These are phyloP conservation scores for Rhazya stricta DNA, from an alignment of 257 asterid species.

Conservation along the genomic window DNA sequence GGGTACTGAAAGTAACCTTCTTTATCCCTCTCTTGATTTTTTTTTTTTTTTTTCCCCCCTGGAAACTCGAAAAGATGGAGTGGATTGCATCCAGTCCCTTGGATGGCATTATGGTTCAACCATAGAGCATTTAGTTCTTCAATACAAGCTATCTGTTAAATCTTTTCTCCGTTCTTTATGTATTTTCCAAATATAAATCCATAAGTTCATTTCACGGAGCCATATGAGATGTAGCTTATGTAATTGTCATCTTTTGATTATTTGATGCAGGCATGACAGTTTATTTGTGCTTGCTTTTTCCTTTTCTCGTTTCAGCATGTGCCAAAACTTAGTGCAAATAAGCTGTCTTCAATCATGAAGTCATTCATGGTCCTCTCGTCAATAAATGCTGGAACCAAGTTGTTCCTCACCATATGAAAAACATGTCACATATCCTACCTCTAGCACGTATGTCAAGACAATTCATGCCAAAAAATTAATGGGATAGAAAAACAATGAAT, in stretches of 20 bases:
- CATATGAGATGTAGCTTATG: background rate
- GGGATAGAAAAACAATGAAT: background rate
- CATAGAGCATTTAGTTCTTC: background rate
- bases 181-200: background rate
- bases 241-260: background rate
- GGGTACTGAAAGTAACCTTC: background rate
- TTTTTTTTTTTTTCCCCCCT: too few species aligned
- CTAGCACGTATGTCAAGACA: background rate
- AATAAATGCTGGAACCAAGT: background rate
- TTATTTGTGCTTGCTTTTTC: too few species aligned
- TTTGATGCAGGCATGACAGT: background rate
- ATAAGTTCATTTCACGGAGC: background rate
- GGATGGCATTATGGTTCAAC: background rate
- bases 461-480: background rate
- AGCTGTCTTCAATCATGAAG: too few species aligned
- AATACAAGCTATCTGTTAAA: background rate
- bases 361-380: too few species aligned
- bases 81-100: background rate
- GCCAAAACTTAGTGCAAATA: too few species aligned
- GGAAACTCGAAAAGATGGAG: background rate
- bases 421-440: background rate
- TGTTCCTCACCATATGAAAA: background rate
- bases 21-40: background rate
- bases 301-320: too few species aligned
- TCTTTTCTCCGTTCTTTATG: background rate